Evolutionary conservation across 2,329 filamentous ascomycete genomes (phyloP).

Genomic region (Cordyceps militaris): DNA sequence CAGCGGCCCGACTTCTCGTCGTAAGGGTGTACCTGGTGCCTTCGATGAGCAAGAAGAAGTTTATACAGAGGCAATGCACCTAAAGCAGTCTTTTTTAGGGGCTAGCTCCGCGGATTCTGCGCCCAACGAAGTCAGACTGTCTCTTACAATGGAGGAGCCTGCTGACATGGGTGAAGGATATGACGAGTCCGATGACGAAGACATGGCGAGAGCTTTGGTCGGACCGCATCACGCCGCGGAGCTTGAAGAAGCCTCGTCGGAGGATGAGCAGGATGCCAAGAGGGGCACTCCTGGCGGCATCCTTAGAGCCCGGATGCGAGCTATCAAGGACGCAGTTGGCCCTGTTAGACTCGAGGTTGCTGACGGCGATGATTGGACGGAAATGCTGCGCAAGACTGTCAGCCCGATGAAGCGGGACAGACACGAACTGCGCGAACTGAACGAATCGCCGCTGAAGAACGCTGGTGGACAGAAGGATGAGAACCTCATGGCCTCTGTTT

Average conservation of each 20-base stretch:
- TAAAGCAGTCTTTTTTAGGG: conserved; percentile 81
- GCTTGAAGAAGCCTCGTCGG: conserved; percentile 54
- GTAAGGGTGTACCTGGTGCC: conserved; percentile 62
- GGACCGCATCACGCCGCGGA: conserved; percentile 70
- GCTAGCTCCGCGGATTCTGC: conserved; percentile 79
- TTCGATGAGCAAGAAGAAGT: conserved; percentile 59
- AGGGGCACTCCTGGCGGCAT: conserved; percentile 50
- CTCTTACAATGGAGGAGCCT: conserved; percentile 50
- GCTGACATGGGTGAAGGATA: conserved; percentile 65
- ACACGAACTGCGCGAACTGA: conserved; percentile 54
- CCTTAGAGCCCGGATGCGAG: conserved; percentile 56
- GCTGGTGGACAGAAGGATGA: conserved; percentile 41
- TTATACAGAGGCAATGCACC: conserved; percentile 49
- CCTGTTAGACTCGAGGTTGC: conserved; percentile 54
- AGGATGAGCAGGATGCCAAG: conserved; percentile 41
- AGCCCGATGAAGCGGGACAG: conserved; percentile 91
- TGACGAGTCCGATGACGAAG: conserved; percentile 63
- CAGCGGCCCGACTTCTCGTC: conserved; percentile 49
- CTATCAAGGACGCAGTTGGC: conserved; percentile 52
- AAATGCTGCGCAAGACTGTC: conserved; percentile 88
- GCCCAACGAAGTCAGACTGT: conserved; percentile 53
- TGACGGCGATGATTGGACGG: conserved; percentile 81
- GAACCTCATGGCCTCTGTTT: conserved; percentile 34
- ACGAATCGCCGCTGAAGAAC: conserved; percentile 43
- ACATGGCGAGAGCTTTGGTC: conserved; percentile 72